phyloP scores from a whole-genome alignment of 371 early-diverging fungal species.

The Blakeslea trispora region DNA sequence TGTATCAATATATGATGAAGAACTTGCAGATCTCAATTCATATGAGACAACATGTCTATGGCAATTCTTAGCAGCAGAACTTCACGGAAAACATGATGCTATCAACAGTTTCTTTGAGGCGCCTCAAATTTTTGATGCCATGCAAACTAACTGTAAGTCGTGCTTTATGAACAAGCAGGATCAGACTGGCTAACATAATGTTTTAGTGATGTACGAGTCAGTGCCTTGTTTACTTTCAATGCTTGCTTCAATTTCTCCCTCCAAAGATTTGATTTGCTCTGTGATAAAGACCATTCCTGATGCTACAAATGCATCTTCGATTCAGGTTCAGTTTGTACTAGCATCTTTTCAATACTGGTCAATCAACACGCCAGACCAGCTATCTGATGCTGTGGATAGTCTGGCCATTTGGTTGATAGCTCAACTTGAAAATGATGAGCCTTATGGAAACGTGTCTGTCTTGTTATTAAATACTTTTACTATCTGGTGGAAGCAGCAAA shows the following conservation, averaged over 20 bases:
- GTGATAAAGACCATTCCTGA: constrained; percentile 18
- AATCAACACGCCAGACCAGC: background rate
- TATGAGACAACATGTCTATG: constrained; percentile 31
- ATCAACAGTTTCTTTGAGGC: constrained; percentile 23
- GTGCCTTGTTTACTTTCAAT: constrained; percentile 26
- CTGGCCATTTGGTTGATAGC: constrained; percentile 4
- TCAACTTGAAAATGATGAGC: constrained; percentile 12
- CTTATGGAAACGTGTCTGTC: background rate
- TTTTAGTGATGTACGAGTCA: constrained; percentile 21
- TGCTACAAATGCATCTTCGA: background rate
- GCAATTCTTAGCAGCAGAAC: constrained; percentile 37
- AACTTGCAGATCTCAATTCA: constrained; percentile 15
- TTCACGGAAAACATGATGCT: constrained; percentile 22
- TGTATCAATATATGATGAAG: constrained; percentile 12
- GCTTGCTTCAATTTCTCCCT: constrained; percentile 23
- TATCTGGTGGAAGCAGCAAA: constrained; percentile 19
- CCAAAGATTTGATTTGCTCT: constrained; percentile 20
- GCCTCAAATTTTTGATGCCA: constrained; percentile 11
- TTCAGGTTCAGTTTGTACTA: constrained; percentile 15
- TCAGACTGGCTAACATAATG: background rate
- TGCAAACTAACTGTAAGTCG: constrained; percentile 29
- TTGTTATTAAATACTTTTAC: constrained; percentile 1
- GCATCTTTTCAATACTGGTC: constrained; percentile 24
- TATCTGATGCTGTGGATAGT: constrained; percentile 3
- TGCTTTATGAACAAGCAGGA: background rate